Percentiles rank a stretch among this genome's conserved stretches.
phyloP scores from a whole-genome alignment of 257 asterid genomes.

The Nicotiana paniculata region DNA sequence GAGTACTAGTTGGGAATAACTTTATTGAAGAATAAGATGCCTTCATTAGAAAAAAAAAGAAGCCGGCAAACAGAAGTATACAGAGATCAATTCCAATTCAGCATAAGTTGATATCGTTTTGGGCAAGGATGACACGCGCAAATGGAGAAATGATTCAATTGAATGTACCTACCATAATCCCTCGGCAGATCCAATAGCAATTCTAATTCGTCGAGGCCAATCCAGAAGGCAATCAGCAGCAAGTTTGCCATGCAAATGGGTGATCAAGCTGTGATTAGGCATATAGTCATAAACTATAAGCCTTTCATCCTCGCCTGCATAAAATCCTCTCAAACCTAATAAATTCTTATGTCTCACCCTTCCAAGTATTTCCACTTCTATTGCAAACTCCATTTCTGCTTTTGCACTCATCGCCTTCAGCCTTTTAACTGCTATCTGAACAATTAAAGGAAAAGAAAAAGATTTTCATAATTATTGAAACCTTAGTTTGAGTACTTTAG shows the following conservation, averaged over 20 bases:
- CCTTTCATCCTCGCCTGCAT: slow-evolving; percentile 76
- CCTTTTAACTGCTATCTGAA: slow-evolving; percentile 70
- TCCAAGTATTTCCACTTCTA: slow-evolving; percentile 80
- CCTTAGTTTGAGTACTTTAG: not conserved
- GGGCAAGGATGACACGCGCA: no score
- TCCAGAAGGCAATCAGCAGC: slow-evolving; percentile 54
- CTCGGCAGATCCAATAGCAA: slow-evolving; percentile 60
- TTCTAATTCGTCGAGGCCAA: slow-evolving; percentile 51
- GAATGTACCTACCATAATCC: slow-evolving; percentile 44
- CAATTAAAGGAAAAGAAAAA: not conserved
- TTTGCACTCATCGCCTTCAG: slow-evolving; percentile 66
- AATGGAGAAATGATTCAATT: no score
- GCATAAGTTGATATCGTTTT: no score
- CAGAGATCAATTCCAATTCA: not conserved
- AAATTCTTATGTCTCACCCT: slow-evolving; percentile 71
- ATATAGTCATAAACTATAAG: slow-evolving; percentile 71
- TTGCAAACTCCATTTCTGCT: slow-evolving; percentile 82
- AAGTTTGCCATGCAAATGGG: slow-evolving; percentile 68
- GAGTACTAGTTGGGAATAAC: no score
- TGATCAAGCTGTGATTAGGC: slow-evolving; percentile 73
- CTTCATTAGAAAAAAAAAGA: not conserved
- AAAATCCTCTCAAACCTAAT: slow-evolving; percentile 64
- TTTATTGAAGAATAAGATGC: not conserved
- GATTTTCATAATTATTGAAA: not conserved
- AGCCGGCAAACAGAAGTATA: not conserved